Evolutionary conservation across 1,284 basidiomycete species (phyloP), one percentile per base, ranked within the genome.

Genomic region (Crucibulum cyathiforme): DNA sequence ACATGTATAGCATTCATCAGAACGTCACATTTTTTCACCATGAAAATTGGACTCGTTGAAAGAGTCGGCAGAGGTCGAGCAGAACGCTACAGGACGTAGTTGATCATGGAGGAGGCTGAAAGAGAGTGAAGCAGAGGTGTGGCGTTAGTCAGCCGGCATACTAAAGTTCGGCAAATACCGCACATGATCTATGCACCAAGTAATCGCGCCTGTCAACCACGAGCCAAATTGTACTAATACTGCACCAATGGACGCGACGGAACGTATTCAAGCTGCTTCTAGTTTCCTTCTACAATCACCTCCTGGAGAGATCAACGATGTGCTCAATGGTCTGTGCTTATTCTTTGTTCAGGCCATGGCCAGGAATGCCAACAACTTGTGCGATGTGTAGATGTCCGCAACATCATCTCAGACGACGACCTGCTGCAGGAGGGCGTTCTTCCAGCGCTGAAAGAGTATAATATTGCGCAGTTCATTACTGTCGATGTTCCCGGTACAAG

Each of bases 291-390:
- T 94, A 1, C 95, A 97, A 74, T 89, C 93, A 1, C 96, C 96
- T 12, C 96, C 96, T 0, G 96, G 96, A 56, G 93, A 98, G 79
- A 95, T 97, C 68, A 97, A 96, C 74, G 95, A 97, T 78, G 94
- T 97, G 34, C 84, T 97, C 60, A 95, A 94, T 71, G 94, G 93
- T 93, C 63, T 67, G 77, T 66, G 24, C 56, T 41, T 46, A 39
- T 58, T 60, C 49, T 64, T 62, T 54, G 54, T 31, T 24, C 24
- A 24, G 24, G 24, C 24, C 24, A 24, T 24, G 24, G 24, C 24
- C 4, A 24, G 4, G 24, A 24, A 24, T 24, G 24, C 24, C 24
- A 24, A 24, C 24, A 24, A 24, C 24, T 24, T 24, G 24, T 24
- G 24, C 24, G 24, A 24, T 24, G 24, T 24, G 64, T 74, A 95